phyloP scores from a whole-genome alignment of 2,329 filamentous ascomycete genomes.

The Arthrobotrys entomopaga region DNA sequence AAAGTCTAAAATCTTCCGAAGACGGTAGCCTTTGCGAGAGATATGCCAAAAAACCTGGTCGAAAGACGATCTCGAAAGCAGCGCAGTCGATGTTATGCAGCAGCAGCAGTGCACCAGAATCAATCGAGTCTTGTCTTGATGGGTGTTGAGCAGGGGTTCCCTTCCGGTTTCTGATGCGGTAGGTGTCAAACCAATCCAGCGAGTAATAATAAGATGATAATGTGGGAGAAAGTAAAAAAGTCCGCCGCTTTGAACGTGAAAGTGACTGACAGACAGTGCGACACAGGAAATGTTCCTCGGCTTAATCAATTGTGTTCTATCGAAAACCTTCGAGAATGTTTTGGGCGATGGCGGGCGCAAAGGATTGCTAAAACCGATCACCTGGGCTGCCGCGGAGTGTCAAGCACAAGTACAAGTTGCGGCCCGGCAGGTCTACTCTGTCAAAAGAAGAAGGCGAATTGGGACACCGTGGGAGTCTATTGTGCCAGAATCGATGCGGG shows the following conservation, averaged over 20 bases:
- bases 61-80: constrained; percentile 34
- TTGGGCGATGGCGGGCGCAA: constrained; percentile 46
- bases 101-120: constrained; percentile 14
- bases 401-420: constrained; percentile 14
- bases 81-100: constrained; percentile 44
- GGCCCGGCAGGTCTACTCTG: constrained; percentile 44
- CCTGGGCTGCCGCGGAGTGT: constrained; percentile 26
- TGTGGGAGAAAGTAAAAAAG: constrained; percentile 31
- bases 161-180: constrained; percentile 25
- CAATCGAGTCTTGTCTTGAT: constrained; percentile 17
- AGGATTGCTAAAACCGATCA: constrained; percentile 44
- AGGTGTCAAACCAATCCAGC: constrained; percentile 34
- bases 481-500: constrained; percentile 51
- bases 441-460: constrained; percentile 54
- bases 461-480: constrained; percentile 42
- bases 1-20: constrained; percentile 55
- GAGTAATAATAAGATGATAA: not conserved
- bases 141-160: constrained; percentile 51
- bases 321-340: constrained; percentile 43
- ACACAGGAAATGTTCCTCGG: constrained; percentile 50
- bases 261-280: constrained; percentile 29
- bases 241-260: constrained; percentile 53
- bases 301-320: constrained; percentile 31
- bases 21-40: constrained; percentile 49
- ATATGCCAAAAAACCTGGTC: constrained; percentile 52